Evolutionary conservation across 805 yeast genomes (phyloP).

Genomic region (Ogataea corticis): DNA sequence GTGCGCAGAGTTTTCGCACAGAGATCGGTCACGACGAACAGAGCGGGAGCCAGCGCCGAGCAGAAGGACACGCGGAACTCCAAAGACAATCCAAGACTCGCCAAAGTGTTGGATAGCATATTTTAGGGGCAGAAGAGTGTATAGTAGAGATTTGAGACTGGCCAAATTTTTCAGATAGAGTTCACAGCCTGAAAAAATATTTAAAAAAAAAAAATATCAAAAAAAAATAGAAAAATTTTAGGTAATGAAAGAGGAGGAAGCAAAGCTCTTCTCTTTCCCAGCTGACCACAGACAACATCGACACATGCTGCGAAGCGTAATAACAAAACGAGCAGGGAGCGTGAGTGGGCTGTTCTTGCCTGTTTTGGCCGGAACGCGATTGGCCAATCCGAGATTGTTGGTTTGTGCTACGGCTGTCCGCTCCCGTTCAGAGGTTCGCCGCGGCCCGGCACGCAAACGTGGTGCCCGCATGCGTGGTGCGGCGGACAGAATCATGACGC

Average conservation of each 20-base stretch:
- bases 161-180: too few species aligned
- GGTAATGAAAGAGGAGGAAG: slow-evolving; percentile 8
- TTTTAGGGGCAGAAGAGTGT: too few species aligned
- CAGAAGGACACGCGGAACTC: slow-evolving; percentile 41
- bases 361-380: background rate
- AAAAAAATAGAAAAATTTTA: background rate
- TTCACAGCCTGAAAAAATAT: slow-evolving; percentile 8
- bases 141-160: too few species aligned
- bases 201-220: background rate
- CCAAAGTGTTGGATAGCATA: slow-evolving; percentile 53
- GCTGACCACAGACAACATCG: background rate
- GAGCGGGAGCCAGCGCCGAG: slow-evolving; percentile 59
- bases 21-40: slow-evolving; percentile 60
- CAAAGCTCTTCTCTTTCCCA: background rate
- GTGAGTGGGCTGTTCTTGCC: background rate
- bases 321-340: background rate
- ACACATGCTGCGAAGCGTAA: background rate
- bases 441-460: background rate
- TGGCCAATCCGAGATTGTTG: background rate
- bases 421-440: background rate
- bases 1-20: slow-evolving; percentile 69
- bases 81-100: slow-evolving; percentile 36
- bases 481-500: slow-evolving; percentile 27
- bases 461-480: slow-evolving; percentile 2
- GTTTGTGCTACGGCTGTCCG: background rate